phyloP scores from a whole-genome alignment of 1,284 basidiomycete species.

The Ustilago nuda region DNA sequence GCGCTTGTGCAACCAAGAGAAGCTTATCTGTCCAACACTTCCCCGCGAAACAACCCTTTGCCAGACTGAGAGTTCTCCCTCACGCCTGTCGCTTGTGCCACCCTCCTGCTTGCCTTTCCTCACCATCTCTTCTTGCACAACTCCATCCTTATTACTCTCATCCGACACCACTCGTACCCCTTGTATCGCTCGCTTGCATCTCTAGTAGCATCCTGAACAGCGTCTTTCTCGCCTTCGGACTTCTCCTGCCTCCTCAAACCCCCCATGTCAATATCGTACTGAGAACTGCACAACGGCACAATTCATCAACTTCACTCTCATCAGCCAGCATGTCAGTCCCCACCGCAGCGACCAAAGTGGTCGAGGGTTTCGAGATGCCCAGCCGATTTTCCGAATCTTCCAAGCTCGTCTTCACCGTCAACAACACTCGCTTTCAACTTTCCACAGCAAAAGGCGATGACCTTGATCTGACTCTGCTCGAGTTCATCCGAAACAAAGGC shows the following conservation, averaged over 20 bases:
- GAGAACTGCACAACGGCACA: not conserved
- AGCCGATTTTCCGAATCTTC: slow-evolving; percentile 26
- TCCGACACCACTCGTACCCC: not conserved
- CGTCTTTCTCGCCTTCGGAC: not conserved
- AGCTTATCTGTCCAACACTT: slow-evolving; percentile 13
- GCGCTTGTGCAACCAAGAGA: slow-evolving; percentile 7
- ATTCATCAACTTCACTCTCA: not conserved
- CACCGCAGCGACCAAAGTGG: slow-evolving; percentile 13
- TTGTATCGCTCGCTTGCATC: not conserved
- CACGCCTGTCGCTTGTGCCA: not conserved
- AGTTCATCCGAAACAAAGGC: slow-evolving; percentile 67
- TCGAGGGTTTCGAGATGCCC: slow-evolving; percentile 49
- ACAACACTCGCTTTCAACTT: slow-evolving; percentile 50
- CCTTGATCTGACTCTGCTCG: slow-evolving; percentile 64
- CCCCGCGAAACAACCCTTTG: not conserved
- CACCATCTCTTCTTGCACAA: not conserved
- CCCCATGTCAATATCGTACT: not conserved
- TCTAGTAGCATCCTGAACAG: not conserved
- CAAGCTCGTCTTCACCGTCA: slow-evolving; percentile 53
- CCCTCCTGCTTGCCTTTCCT: not conserved
- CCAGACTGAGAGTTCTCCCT: not conserved
- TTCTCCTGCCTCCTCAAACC: no score
- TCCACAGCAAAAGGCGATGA: slow-evolving; percentile 43
- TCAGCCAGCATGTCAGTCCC: slow-evolving; percentile 32
- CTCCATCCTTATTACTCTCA: not conserved